Evolutionary conservation across 352 stramenopile species (phyloP), one percentile per base, ranked within the genome.

Genomic region (Sclerospora graminicola): DNA sequence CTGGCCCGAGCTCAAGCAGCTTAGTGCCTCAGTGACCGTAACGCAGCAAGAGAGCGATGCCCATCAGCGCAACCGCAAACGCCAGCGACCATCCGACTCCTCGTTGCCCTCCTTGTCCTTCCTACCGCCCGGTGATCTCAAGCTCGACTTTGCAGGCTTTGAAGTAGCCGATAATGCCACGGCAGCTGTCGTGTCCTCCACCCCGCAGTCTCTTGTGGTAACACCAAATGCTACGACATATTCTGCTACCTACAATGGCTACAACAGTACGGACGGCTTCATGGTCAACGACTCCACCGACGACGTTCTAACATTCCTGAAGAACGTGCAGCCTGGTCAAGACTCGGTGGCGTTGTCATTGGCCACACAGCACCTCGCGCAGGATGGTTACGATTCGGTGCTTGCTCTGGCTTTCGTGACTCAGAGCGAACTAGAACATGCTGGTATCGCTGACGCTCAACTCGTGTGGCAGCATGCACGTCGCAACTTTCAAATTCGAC

Each of bases 371-470:
- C 54, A 44, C 0, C 69, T 86, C 8, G 54, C 45, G 9, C 58
- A 68, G 31, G 60, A 82, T 47, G 74, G 74, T 27, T 86, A 80
- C 44, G 74, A 86, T 55, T 74, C 70, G 55, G 44, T 71, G 11
- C 24, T 72, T 2, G 60, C 70, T 20, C 56, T 86, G 30, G 69
- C 66, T 16, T 81, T 84, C 48, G 65, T 64, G 20, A 56, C 43
- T 14, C 51, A 63, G 20, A 61, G 61, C 1, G 70, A 86, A 20
- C 49, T 86, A 18, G 58, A 70, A 33, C 51, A 61, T 33, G 64
- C 61, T 1, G 70, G 70, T 13, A 51, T 86, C 11, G 58, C 57
- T 15, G 70, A 86, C 58, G 63, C 63, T 24, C 54, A 71, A 41
- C 44, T 63, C 18, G 61, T 84, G 41, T 68, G 56, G 57, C 61